Evolutionary conservation across 2,329 filamentous ascomycete genomes (phyloP).

Genomic region (Colletotrichum endophyticum): DNA sequence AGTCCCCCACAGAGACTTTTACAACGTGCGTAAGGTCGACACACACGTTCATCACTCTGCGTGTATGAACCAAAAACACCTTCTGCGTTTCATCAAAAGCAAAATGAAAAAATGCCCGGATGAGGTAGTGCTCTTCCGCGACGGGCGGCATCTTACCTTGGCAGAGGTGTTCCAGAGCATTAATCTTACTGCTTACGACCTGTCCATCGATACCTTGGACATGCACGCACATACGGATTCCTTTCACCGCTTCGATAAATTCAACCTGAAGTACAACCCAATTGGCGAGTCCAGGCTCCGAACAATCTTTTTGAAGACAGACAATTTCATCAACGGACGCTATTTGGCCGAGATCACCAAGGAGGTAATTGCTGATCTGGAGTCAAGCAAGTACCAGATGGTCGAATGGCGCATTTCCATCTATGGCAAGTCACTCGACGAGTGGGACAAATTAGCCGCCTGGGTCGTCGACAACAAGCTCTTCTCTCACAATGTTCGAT

Average conservation of each 20-base stretch:
- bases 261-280: slow-evolving; percentile 98
- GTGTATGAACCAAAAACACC: slow-evolving; percentile 99
- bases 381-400: slow-evolving; percentile 99
- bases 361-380: slow-evolving; percentile 94
- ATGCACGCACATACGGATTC: slow-evolving; percentile 99
- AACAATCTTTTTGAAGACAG: slow-evolving; percentile 98
- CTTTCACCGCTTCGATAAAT: slow-evolving; percentile 98
- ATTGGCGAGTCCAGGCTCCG: slow-evolving; percentile 93
- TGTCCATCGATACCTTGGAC: slow-evolving; percentile 97
- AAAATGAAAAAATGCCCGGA: slow-evolving; percentile 99
- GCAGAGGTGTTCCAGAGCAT: slow-evolving; percentile 96
- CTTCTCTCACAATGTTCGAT: slow-evolving; percentile 96
- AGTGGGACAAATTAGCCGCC: slow-evolving; percentile 96
- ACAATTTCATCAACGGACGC: slow-evolving; percentile 95
- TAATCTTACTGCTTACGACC: slow-evolving; percentile 94
- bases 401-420: slow-evolving; percentile 99
- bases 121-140: slow-evolving; percentile 89
- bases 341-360: slow-evolving; percentile 98
- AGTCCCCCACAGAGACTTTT: slow-evolving; percentile 97
- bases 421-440: slow-evolving; percentile 88
- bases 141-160: slow-evolving; percentile 89
- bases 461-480: slow-evolving; percentile 99
- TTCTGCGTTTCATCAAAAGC: slow-evolving; percentile 98
- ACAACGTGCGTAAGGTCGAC: slow-evolving; percentile 98
- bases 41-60: slow-evolving; percentile 99